These are phyloP conservation scores for Coniosporium apollinis DNA, from an alignment of 495 filamentous ascomycete species.

Conservation along the genomic window DNA sequence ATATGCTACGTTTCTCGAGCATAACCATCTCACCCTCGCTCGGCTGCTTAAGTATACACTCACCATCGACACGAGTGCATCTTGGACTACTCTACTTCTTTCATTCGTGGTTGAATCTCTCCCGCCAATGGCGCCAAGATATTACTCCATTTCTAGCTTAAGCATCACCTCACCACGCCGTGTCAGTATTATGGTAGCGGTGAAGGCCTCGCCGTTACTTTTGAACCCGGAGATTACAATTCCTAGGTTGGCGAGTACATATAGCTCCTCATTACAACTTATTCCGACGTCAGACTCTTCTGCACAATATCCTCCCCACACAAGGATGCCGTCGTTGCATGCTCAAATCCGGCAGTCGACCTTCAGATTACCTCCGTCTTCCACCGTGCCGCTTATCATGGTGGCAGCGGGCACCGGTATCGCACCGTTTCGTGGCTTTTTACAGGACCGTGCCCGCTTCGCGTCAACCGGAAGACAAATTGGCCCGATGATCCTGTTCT, in stretches of 20 bases:
- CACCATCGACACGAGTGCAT: neutral
- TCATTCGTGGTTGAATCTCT: slow-evolving; percentile 31
- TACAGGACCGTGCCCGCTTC: slow-evolving; percentile 13
- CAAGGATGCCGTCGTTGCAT: too few species aligned
- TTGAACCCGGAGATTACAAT: slow-evolving; percentile 19
- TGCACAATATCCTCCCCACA: slow-evolving; percentile 13
- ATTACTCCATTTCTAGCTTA: slow-evolving; percentile 40
- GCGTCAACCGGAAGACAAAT: slow-evolving; percentile 24
- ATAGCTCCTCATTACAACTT: slow-evolving; percentile 31
- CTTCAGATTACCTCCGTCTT: slow-evolving; percentile 25
- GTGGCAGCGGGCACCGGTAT: slow-evolving; percentile 5
- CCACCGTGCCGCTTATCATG: slow-evolving; percentile 6
- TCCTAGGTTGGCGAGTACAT: slow-evolving; percentile 25
- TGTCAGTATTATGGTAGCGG: slow-evolving; percentile 28
- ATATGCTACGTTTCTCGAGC: slow-evolving; percentile 22
- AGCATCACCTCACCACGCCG: slow-evolving; percentile 27
- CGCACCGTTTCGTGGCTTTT: slow-evolving; percentile 4
- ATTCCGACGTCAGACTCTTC: slow-evolving; percentile 24
- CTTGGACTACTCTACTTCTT: slow-evolving; percentile 27
- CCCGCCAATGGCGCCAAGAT: slow-evolving; percentile 27
- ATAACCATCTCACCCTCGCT: slow-evolving; percentile 27
- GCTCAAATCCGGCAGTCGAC: slow-evolving; percentile 29
- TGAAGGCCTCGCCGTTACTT: slow-evolving; percentile 19
- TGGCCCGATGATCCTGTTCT: slow-evolving; percentile 28
- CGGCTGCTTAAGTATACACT: slow-evolving; percentile 21